Evolutionary conservation across 208 protist genomes (phyloP), one percentile per base, ranked within the genome.

Genomic region (Wallacemonas rigidus): DNA sequence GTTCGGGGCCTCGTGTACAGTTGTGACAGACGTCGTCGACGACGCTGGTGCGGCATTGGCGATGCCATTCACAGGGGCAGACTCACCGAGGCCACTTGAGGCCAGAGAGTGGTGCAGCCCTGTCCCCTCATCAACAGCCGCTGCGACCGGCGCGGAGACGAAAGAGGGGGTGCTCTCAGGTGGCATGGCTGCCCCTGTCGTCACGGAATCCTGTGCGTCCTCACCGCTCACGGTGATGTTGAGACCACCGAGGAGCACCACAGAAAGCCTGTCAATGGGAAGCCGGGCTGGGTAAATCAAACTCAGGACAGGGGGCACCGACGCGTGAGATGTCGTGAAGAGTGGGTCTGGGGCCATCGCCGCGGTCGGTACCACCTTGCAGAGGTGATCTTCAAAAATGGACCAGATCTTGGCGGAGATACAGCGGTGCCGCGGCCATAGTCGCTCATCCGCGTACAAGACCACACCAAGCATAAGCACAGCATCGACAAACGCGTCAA

Each of bases 331-430:
- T 53, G 8, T 68, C 15, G 55, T 78, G 67, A 70, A 44, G 53
- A 77, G 75, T 2, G 79, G 75, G 67, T 83, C 77, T 17, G 47
- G 45, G 17, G 76, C 77, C 81, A 83, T 83, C 35, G 48, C 40
- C 6, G 48, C 44, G 43, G 45, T 14, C 7, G 74, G 38, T 11
- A 65, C 77, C 26, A 76, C 77, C 38, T 67, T 71, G 60, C 84
- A 88, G 36, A 90, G 77, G 69, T 85, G 78, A 41, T 87, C 71
- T 61, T 93, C 85, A 60, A 94, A 93, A 44, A 87, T 71, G 61
- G 74, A 76, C 90, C 92, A 97, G 7, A 93, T 67, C 75, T 97
- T 97, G 40, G 88, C 86, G 17, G 88, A 90, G 58, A 97, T 76
- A 35, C 87, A 79, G 26, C 83, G 79, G 64, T 92, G 87, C 36